Evolutionary conservation across 169 alveolate species (phyloP), one percentile per base, ranked within the genome.

Genomic region (Babesia ovata): DNA sequence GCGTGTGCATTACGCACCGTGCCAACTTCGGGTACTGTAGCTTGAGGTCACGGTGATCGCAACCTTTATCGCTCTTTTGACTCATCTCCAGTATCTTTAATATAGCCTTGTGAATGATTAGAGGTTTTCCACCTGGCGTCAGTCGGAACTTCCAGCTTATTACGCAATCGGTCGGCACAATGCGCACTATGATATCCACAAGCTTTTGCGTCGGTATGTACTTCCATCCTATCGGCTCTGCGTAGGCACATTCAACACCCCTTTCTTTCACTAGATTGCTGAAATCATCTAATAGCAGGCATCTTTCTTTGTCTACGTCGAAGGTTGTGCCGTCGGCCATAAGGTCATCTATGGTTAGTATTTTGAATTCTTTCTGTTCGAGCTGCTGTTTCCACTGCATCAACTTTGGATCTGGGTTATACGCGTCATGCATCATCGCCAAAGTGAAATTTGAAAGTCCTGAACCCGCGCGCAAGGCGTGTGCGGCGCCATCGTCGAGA

Each of bases 51-150:
- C 53, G 8, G 4, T 2, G 21, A 7, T 26, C 28, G 19, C 4
- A 4, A 36, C 19, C 39, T 2, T 13, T 59, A 9, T 3, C 24
- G 24, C 50, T 28, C n/a, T 36, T 36, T 10, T 24, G n/a, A 17
- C 11, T 13, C 24, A 59, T 13, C n/a, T 2, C 29, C 0, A 42
- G 13, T 2, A 70, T 1, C 44, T 61, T 71, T 12, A 71, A 4
- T 26, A 33, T 24, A 39, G 58, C 79, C 0, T 28, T 24, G 56
- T 70, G 39, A 28, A 70, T 78, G 8, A 61, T 56, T 10, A 70
- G 57, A 3, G 82, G 82, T 46, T 69, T 78, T 0, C 33, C 29
- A 14, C 87, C 81, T 9, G 79, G 87, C 44, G 22, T 22, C 54
- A 67, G 26, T n/a, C 19, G 39, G 46, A 78, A 78, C 19, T 0